Evolutionary conservation across 2,329 filamentous ascomycete species (phyloP).

Genomic region (Microcera coccophila): DNA sequence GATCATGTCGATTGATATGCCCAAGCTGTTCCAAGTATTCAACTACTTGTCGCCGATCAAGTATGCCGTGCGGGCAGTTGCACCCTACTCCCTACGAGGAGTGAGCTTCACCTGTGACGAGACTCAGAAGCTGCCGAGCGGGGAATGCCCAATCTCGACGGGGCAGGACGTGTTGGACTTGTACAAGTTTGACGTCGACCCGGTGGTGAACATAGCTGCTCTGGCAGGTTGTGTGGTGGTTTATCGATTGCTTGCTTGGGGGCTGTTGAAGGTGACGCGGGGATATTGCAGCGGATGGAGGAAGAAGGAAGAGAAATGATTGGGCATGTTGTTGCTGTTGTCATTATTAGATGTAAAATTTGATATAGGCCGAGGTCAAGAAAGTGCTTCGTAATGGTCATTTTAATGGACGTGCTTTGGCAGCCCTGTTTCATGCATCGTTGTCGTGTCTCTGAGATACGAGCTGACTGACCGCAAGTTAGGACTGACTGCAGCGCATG

Average conservation of each 20-base stretch:
- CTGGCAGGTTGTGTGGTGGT: constrained; percentile 60
- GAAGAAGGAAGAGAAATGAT: constrained; percentile 18
- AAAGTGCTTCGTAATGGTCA: too few species aligned
- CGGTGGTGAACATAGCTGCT: constrained; percentile 57
- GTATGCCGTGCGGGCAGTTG: constrained; percentile 64
- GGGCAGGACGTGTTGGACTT: constrained; percentile 64
- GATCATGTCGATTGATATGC: constrained; percentile 67
- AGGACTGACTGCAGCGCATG: too few species aligned
- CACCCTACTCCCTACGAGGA: constrained; percentile 58
- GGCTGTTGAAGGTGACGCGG: constrained; percentile 51
- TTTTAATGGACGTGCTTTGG: too few species aligned
- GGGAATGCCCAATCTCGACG: constrained; percentile 60
- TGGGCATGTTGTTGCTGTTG: too few species aligned
- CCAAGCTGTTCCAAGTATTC: constrained; percentile 59
- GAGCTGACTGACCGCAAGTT: too few species aligned
- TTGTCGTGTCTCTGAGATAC: too few species aligned
- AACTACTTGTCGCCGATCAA: constrained; percentile 71
- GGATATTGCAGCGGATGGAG: constrained; percentile 46
- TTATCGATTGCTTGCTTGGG: constrained; percentile 63
- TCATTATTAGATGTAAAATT: too few species aligned
- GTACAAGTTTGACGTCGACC: constrained; percentile 62
- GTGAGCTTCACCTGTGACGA: constrained; percentile 62
- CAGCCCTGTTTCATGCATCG: too few species aligned
- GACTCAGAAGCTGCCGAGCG: constrained; percentile 55
- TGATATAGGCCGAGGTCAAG: too few species aligned